Percentiles rank a stretch among this genome's conserved stretches.
Conservation (phyloP, 495 filamentous ascomycete genomes). For the Penicillium waksmanii region DNA sequence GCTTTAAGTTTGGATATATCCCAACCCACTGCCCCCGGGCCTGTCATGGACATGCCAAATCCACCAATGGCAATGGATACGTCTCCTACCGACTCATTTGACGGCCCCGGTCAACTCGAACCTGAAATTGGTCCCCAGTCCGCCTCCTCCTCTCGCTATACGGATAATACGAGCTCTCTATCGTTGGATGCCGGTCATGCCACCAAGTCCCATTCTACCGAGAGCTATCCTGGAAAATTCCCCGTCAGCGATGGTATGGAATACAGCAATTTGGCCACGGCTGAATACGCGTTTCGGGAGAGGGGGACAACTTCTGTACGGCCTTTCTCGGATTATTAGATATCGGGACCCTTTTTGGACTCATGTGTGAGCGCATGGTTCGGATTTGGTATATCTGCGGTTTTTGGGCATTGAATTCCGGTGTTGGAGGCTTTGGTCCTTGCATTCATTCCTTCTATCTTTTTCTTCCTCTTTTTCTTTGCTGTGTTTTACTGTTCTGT, state of each 20-base stretch:
- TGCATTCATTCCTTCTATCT: neutral
- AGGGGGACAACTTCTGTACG: conserved; percentile 35
- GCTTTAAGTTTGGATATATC: neutral
- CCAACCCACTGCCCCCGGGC: neutral
- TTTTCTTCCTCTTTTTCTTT: neutral
- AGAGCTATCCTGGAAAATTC: conserved; percentile 43
- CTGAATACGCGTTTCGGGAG: conserved; percentile 28
- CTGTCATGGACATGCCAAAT: conserved; percentile 1
- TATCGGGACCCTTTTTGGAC: neutral
- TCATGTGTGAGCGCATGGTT: neutral
- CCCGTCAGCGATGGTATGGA: conserved; percentile 40
- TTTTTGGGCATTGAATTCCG: neutral
- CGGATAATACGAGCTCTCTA: conserved; percentile 8
- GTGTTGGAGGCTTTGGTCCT: neutral
- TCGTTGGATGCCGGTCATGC: conserved; percentile 10
- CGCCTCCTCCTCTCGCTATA: conserved; percentile 1
- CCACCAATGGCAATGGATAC: neutral
- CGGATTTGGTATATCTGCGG: neutral
- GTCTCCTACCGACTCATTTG: conserved; percentile 11
- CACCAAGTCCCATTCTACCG: conserved; percentile 30
- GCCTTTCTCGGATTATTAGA: conserved; percentile 41
- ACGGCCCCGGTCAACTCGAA: conserved; percentile 7
- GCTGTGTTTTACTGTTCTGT: neutral
- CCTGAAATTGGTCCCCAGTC: neutral
- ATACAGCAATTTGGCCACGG: conserved; percentile 32